Percentiles rank a stretch among this genome's conserved stretches.
Conservation (phyloP, 2,329 filamentous ascomycete species). For the Colletotrichum lupini region DNA sequence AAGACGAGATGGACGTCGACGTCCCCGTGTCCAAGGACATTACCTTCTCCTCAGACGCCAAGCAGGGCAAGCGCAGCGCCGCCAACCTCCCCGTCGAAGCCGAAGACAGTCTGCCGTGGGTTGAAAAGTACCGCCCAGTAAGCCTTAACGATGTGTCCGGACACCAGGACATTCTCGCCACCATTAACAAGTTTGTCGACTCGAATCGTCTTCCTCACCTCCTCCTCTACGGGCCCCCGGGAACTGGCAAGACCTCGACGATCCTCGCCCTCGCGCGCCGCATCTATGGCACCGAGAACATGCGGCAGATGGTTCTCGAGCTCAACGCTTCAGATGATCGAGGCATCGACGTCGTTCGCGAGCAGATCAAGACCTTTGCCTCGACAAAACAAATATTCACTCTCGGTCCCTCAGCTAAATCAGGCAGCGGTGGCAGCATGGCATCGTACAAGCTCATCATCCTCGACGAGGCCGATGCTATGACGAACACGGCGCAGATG, state of each 20-base stretch:
- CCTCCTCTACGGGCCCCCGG: slow-evolving; percentile 94
- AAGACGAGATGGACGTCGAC: slow-evolving; percentile 72
- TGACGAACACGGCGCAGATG: slow-evolving; percentile 99
- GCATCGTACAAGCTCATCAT: slow-evolving; percentile 95
- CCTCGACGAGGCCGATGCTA: slow-evolving; percentile 98
- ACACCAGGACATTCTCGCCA: slow-evolving; percentile 96
- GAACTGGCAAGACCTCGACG: slow-evolving; percentile 97
- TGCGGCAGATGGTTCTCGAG: slow-evolving; percentile 98
- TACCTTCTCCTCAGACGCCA: slow-evolving; percentile 79
- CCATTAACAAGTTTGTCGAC: slow-evolving; percentile 98
- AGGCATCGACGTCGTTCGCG: slow-evolving; percentile 96
- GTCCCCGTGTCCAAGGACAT: slow-evolving; percentile 61
- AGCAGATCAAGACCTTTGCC: slow-evolving; percentile 99
- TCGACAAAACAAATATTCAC: slow-evolving; percentile 97
- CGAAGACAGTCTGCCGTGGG: slow-evolving; percentile 95
- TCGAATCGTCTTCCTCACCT: slow-evolving; percentile 94
- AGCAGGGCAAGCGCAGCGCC: slow-evolving; percentile 90
- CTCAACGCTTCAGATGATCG: slow-evolving; percentile 97
- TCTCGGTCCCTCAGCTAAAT: slow-evolving; percentile 64
- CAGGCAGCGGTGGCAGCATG: slow-evolving; percentile 57
- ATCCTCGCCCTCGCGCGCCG: slow-evolving; percentile 91
- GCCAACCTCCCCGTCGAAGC: slow-evolving; percentile 95
- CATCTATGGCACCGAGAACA: slow-evolving; percentile 91
- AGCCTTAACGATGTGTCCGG: slow-evolving; percentile 93
- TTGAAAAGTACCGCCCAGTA: slow-evolving; percentile 95